A percentile compares a stretch with the other conserved stretches of the same genome.
Conservation (phyloP, 345 rosid genomes). For the Durio zibethinus region DNA sequence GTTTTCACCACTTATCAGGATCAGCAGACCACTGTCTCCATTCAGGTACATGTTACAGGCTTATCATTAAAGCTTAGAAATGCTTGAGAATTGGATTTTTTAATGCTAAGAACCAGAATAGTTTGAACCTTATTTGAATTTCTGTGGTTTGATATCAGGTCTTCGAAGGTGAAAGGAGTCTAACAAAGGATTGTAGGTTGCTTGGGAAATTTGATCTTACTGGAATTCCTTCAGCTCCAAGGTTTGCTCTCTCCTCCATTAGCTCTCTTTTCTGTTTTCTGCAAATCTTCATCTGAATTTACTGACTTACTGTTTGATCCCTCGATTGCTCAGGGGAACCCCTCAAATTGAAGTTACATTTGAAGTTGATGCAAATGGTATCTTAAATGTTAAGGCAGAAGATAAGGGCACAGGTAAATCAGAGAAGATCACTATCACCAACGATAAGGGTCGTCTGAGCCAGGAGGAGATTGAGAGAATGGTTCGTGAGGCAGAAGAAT, state of each 20-base stretch:
- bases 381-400: constrained; percentile 85
- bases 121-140: background rate
- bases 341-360: constrained; percentile 98
- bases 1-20: constrained; percentile 98
- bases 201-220: constrained; percentile 83
- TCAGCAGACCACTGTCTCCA: constrained; percentile 96
- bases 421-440: constrained; percentile 92
- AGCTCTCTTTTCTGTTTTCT: background rate
- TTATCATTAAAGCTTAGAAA: background rate
- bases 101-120: background rate
- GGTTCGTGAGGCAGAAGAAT: constrained; percentile 95
- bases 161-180: constrained; percentile 97
- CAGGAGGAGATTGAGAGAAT: constrained; percentile 95
- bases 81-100: background rate
- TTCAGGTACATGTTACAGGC: constrained; percentile 46
- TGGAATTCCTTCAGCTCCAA: constrained; percentile 92
- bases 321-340: constrained; percentile 63
- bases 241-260: constrained; percentile 30
- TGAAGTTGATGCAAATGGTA: constrained; percentile 94
- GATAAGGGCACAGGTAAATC: constrained; percentile 88
- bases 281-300: background rate
- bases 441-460: constrained; percentile 90
- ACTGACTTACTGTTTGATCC: background rate
- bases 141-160: constrained; percentile 40
- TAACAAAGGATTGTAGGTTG: constrained; percentile 84